phyloP scores from a whole-genome alignment of 306 rosid species.

The Citrullus mucosospermus region DNA sequence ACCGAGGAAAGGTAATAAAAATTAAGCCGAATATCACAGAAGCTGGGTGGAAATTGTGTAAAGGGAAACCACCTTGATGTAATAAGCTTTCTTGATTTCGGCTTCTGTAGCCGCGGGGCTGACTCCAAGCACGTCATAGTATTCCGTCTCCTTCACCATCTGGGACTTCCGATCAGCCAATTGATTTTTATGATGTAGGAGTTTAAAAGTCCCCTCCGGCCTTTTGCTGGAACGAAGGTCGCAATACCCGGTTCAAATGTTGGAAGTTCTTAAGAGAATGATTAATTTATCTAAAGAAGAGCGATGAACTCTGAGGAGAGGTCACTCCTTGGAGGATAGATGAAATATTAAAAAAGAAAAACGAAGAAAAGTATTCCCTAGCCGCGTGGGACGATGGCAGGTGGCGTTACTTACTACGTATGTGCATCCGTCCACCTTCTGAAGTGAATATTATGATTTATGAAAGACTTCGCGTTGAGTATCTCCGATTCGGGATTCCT shows the following conservation, averaged over 20 bases:
- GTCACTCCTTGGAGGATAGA: not conserved
- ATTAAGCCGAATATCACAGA: not conserved
- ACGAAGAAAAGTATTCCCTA: not conserved
- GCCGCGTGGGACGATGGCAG: not conserved
- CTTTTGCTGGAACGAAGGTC: not conserved
- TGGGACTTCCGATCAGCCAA: not conserved
- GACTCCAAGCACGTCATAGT: slow-evolving; percentile 86
- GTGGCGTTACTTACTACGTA: not conserved
- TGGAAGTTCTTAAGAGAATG: not conserved
- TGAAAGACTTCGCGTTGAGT: not conserved
- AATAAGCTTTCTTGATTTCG: slow-evolving; percentile 96
- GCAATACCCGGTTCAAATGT: not conserved
- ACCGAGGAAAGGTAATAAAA: not conserved
- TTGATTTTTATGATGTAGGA: not conserved
- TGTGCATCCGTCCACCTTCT: not conserved
- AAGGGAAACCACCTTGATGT: slow-evolving; percentile 55
- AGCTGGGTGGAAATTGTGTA: not conserved
- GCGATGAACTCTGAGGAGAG: not conserved
- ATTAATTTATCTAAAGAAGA: not conserved
- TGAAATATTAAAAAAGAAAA: not conserved
- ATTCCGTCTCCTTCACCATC: slow-evolving; percentile 98
- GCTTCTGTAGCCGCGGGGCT: slow-evolving; percentile 78
- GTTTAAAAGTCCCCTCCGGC: not conserved
- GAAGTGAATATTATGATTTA: not conserved
- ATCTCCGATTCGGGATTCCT: not conserved